Conservation (phyloP, 148 eudicot species). For the Rhododendron ovatum region DNA sequence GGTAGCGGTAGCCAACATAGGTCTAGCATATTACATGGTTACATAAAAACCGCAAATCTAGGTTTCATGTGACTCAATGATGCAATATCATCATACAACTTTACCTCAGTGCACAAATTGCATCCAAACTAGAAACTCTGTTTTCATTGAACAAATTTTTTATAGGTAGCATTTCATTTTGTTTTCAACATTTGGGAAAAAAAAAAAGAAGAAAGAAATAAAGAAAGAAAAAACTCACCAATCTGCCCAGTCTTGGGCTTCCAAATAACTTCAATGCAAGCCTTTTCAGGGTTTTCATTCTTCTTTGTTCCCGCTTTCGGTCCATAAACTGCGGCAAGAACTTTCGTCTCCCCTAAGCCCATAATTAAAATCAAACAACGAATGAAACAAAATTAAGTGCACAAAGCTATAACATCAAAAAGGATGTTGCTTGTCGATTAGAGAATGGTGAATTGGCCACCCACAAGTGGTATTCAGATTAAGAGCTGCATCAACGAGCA, state of each 20-base stretch:
- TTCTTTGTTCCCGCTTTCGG: slow-evolving; percentile 88
- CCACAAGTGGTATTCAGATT: background rate
- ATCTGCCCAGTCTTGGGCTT: slow-evolving; percentile 89
- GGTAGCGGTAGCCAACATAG: background rate
- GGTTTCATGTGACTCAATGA: background rate
- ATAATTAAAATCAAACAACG: background rate
- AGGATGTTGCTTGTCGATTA: background rate
- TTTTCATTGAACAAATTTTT: background rate
- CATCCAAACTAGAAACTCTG: background rate
- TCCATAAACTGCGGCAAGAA: slow-evolving; percentile 86
- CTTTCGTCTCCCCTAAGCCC: slow-evolving; percentile 69
- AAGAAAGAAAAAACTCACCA: slow-evolving; percentile 34
- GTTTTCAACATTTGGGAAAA: background rate
- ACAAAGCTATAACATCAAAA: background rate
- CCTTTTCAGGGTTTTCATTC: slow-evolving; percentile 94
- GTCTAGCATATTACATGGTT: background rate
- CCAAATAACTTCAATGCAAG: slow-evolving; percentile 87
- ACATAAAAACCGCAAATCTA: background rate
- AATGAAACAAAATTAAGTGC: background rate
- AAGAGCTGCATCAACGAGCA: background rate
- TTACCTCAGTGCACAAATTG: background rate
- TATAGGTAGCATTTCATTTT: background rate
- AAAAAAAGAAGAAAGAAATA: background rate
- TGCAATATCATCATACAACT: background rate
- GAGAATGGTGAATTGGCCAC: background rate